These are phyloP conservation scores for Cystobasidium slooffiae DNA, from an alignment of 1,284 basidiomycete genomes.

Conservation along the genomic window DNA sequence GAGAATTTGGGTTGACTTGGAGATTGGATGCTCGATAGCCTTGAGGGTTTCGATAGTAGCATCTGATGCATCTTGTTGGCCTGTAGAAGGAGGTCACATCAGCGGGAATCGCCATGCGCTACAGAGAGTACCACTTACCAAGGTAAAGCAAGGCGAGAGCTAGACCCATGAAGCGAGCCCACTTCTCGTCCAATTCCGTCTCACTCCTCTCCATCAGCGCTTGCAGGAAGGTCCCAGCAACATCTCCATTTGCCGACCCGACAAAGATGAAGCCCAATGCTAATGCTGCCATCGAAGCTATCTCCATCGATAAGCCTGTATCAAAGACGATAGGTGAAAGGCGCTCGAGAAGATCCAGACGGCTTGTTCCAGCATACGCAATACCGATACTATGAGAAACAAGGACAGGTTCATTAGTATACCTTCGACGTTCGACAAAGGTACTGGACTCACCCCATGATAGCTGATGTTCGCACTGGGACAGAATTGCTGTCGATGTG, in stretches of 20 bases:
- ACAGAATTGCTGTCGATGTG: conserved; percentile 87
- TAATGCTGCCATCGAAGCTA: conserved; percentile 82
- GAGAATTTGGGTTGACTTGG: conserved; percentile 86
- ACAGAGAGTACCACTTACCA: conserved; percentile 62
- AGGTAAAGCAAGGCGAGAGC: conserved; percentile 91
- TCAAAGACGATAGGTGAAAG: conserved; percentile 82
- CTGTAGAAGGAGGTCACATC: conserved; percentile 58
- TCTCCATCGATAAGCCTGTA: conserved; percentile 82
- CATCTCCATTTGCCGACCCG: conserved; percentile 92
- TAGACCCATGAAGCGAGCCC: conserved; percentile 87
- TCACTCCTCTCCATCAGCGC: conserved; percentile 85
- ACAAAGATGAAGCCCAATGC: conserved; percentile 94
- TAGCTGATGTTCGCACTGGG: conserved; percentile 81
- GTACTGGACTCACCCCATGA: conserved; percentile 66
- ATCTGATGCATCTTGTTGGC: conserved; percentile 87
- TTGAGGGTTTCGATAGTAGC: conserved; percentile 94
- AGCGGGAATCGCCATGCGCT: not conserved
- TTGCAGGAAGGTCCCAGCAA: conserved; percentile 86
- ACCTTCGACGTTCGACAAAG: not conserved
- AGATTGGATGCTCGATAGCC: conserved; percentile 90
- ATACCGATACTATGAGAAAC: conserved; percentile 69
- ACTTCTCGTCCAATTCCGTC: conserved; percentile 81
- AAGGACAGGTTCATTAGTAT: conserved; percentile 7
- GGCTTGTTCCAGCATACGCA: conserved; percentile 90
- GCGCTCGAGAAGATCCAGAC: conserved; percentile 79